Conservation (phyloP, 441 rosid species). For the Lepidium campestre region DNA sequence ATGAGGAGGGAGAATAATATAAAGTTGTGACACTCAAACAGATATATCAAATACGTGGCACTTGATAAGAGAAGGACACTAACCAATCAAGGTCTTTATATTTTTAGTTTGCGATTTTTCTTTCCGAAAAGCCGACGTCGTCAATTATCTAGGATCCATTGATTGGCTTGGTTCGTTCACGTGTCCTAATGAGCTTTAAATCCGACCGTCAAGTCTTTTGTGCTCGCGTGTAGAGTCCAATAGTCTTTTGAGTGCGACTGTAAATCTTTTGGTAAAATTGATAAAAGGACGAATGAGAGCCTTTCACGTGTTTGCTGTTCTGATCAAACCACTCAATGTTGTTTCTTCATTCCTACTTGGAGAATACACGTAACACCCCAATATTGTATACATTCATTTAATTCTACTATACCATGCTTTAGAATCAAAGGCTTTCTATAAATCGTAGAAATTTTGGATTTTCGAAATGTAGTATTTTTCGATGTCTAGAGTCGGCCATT, state of each 20-base stretch:
- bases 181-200: conserved; percentile 7
- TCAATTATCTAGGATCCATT: conserved; percentile 2
- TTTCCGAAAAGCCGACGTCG: conserved; percentile 13
- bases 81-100: conserved; percentile 18
- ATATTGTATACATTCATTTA: too few species aligned
- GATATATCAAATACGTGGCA: conserved; percentile 24
- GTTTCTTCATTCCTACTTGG: neutral
- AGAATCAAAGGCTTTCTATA: too few species aligned
- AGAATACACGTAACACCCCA: too few species aligned
- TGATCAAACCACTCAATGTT: neutral
- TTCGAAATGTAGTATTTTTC: too few species aligned
- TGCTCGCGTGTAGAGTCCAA: conserved; percentile 16
- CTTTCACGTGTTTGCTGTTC: neutral
- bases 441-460: too few species aligned
- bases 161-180: conserved; percentile 23
- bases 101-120: neutral
- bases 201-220: conserved; percentile 15
- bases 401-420: too few species aligned
- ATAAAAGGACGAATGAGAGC: neutral
- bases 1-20: conserved; percentile 18
- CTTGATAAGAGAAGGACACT: conserved; percentile 9
- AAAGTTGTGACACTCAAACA: conserved; percentile 23
- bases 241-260: neutral
- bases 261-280: neutral
- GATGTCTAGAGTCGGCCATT: too few species aligned